A percentile compares a stretch with the other conserved stretches of the same genome.
These are phyloP conservation scores for Boletellus emodensis DNA, from an alignment of 768 basidiomycete genomes.

Conservation along the genomic window DNA sequence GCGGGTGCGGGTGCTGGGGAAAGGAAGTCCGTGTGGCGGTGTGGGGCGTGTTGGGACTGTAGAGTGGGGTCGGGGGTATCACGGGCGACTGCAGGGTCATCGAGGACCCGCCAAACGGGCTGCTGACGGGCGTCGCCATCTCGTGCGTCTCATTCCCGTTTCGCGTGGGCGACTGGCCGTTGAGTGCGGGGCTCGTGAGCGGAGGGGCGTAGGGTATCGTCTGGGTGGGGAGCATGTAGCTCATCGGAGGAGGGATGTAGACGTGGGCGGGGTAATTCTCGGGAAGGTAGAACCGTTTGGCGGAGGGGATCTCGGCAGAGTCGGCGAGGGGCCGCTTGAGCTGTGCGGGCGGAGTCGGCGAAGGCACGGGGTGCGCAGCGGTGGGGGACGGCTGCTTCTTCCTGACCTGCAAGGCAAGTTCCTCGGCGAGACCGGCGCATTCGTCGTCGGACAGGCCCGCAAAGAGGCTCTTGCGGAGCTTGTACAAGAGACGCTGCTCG, in stretches of 20 bases:
- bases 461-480: constrained; percentile 54
- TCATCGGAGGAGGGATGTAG: constrained; percentile 27
- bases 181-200: constrained; percentile 18
- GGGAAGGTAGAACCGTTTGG: constrained; percentile 28
- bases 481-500: constrained; percentile 62
- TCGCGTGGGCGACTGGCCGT: constrained; percentile 7
- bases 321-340: constrained; percentile 28
- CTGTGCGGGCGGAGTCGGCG: constrained; percentile 9
- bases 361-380: neutral
- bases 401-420: constrained; percentile 46
- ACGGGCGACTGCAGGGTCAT: constrained; percentile 20
- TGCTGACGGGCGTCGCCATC: constrained; percentile 8
- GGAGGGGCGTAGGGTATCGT: constrained; percentile 25
- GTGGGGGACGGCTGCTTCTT: constrained; percentile 10
- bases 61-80: constrained; percentile 18
- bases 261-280: constrained; percentile 28
- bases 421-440: constrained; percentile 53
- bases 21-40: constrained; percentile 29
- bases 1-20: constrained; percentile 57
- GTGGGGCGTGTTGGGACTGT: constrained; percentile 21
- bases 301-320: constrained; percentile 20
- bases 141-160: constrained; percentile 17
- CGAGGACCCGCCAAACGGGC: constrained; percentile 12
- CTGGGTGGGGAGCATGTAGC: constrained; percentile 27
- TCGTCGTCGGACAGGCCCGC: constrained; percentile 55